Percentiles rank a stretch among this genome's conserved stretches.
Evolutionary conservation across 208 protist species (phyloP).

Genomic region (Angomonas deanei): DNA sequence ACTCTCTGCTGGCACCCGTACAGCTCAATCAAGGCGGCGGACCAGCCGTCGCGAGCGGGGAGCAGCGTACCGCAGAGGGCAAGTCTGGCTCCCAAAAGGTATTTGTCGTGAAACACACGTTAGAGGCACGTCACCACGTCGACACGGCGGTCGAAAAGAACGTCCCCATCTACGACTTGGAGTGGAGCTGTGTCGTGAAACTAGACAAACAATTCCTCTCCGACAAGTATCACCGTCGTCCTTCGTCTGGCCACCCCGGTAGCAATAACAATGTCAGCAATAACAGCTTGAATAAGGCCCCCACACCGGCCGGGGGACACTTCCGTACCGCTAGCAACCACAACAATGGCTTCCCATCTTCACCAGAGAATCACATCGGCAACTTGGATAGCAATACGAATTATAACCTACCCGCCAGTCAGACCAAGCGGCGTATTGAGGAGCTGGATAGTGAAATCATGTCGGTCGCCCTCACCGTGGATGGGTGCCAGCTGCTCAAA

Average conservation of each 20-base stretch:
- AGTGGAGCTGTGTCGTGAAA: constrained; percentile 40
- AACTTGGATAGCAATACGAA: no score
- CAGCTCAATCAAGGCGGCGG: no score
- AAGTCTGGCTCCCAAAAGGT: constrained; percentile 3
- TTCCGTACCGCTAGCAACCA: not conserved
- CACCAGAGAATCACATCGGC: no score
- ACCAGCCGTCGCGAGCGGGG: no score
- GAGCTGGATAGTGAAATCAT: not conserved
- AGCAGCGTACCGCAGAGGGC: no score
- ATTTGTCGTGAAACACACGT: constrained; percentile 47
- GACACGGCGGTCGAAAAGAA: constrained; percentile 14
- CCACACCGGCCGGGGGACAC: not conserved
- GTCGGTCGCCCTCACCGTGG: not conserved
- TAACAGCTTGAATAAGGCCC: not conserved
- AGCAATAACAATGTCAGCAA: not conserved
- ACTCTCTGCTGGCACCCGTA: no score
- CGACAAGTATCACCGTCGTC: constrained; percentile 5
- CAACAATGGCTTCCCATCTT: not conserved
- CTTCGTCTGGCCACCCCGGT: not conserved
- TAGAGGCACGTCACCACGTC: constrained; percentile 60
- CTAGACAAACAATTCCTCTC: constrained; percentile 27
- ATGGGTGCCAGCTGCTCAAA: not conserved
- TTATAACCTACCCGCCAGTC: not conserved
- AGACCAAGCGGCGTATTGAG: not conserved
- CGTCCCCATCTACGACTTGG: constrained; percentile 50